Conservation (phyloP, 352 stramenopile genomes). For the Globisporangium lucens region DNA sequence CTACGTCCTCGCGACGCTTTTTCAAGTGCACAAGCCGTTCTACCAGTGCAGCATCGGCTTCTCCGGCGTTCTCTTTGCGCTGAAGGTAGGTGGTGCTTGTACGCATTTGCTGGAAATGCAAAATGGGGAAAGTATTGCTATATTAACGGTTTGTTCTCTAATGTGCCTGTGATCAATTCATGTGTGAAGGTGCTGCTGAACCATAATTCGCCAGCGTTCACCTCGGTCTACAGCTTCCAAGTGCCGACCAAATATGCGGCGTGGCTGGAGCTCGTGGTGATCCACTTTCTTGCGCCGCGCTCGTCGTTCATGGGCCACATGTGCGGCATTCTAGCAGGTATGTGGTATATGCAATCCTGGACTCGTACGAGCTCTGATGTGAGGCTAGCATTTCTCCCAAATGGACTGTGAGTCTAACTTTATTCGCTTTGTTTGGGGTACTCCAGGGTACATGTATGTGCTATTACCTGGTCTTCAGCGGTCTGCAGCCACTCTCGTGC, state of each 20-base stretch:
- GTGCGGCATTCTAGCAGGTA: conserved; percentile 83
- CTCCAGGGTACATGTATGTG: conserved; percentile 20
- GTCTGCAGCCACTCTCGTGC: neutral
- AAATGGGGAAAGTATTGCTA: neutral
- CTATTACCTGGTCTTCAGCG: conserved; percentile 10
- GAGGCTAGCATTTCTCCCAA: no score
- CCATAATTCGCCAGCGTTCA: conserved; percentile 60
- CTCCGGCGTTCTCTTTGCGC: conserved; percentile 70
- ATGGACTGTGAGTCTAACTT: neutral
- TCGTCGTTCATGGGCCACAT: conserved; percentile 85
- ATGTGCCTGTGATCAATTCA: no score
- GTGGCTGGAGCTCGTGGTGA: conserved; percentile 86
- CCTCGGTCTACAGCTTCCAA: conserved; percentile 61
- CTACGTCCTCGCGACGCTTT: conserved; percentile 28
- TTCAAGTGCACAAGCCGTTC: conserved; percentile 20
- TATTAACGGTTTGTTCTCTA: no score
- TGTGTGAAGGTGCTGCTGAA: conserved; percentile 74
- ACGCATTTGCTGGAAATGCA: neutral
- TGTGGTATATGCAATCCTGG: neutral
- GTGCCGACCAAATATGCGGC: conserved; percentile 86
- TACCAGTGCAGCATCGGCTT: conserved; percentile 77
- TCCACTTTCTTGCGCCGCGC: conserved; percentile 77
- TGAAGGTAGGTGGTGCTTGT: conserved; percentile 46
- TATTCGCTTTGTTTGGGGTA: neutral
- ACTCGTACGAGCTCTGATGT: neutral